phyloP scores from a whole-genome alignment of 208 protist species.

The Trypanosomatidae sp. region DNA sequence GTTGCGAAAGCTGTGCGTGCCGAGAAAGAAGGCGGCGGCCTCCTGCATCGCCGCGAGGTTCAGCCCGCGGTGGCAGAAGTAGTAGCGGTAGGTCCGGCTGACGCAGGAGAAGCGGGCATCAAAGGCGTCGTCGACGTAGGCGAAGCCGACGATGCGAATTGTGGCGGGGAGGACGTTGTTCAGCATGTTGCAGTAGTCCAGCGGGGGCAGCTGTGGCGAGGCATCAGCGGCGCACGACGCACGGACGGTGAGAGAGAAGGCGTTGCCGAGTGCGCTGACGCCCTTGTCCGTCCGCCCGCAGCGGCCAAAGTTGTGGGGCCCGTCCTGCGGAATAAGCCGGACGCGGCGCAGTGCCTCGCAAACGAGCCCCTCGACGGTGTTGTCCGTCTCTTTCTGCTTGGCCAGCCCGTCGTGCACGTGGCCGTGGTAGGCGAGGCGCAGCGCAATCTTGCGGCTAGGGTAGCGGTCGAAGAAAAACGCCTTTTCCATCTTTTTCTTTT shows the following conservation, averaged over 20 bases:
- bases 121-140: slow-evolving; percentile 88
- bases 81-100: slow-evolving; percentile 92
- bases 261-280: slow-evolving; percentile 87
- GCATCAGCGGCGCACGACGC: slow-evolving; percentile 47
- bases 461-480: slow-evolving; percentile 66
- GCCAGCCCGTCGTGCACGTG: slow-evolving; percentile 80
- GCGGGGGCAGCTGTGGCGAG: slow-evolving; percentile 36
- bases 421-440: slow-evolving; percentile 88
- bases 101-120: slow-evolving; percentile 91
- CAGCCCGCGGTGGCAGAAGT: slow-evolving; percentile 83
- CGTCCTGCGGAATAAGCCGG: slow-evolving; percentile 60
- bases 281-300: slow-evolving; percentile 91
- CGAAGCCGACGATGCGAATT: slow-evolving; percentile 94
- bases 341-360: slow-evolving; percentile 47
- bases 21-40: slow-evolving; percentile 82
- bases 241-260: slow-evolving; percentile 62
- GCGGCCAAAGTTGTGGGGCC: slow-evolving; percentile 65
- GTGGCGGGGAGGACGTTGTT: slow-evolving; percentile 94
- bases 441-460: slow-evolving; percentile 68
- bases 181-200: slow-evolving; percentile 95
- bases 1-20: slow-evolving; percentile 97
- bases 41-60: slow-evolving; percentile 90
- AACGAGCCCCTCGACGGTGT: slow-evolving; percentile 80
- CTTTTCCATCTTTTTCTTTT: slow-evolving; percentile 45
- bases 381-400: slow-evolving; percentile 79